These are phyloP conservation scores for Ustilago nuda DNA, from an alignment of 1,284 basidiomycete species.

Conservation along the genomic window DNA sequence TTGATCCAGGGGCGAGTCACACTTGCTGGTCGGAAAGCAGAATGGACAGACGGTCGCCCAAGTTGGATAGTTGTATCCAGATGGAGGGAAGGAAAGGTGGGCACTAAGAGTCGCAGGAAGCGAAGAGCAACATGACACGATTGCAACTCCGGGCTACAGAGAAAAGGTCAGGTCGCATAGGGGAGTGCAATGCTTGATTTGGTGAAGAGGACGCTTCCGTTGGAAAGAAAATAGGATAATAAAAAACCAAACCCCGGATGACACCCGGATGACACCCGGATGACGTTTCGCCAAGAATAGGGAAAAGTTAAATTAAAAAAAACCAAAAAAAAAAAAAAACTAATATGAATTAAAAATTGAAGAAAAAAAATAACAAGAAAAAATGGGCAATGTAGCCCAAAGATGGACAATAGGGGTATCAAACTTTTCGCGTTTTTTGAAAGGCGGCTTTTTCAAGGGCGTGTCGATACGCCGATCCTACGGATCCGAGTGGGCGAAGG, in stretches of 20 bases:
- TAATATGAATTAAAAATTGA: too few relatives aligned
- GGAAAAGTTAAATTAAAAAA: background rate
- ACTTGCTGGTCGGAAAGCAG: too few relatives aligned
- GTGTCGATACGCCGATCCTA: too few relatives aligned
- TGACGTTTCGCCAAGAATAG: background rate
- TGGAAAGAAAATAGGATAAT: conserved; percentile 2
- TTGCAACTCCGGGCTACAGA: background rate
- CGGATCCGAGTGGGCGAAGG: too few relatives aligned
- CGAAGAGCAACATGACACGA: background rate
- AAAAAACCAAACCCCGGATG: background rate
- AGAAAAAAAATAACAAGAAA: too few relatives aligned
- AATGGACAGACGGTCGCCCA: too few relatives aligned
- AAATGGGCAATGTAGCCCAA: background rate
- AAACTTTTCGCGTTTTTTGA: too few relatives aligned
- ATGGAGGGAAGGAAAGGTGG: too few relatives aligned
- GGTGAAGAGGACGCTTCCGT: conserved; percentile 3
- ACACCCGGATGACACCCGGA: conserved; percentile 17
- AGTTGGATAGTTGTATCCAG: too few relatives aligned
- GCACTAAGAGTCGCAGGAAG: background rate
- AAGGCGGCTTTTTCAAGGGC: too few relatives aligned
- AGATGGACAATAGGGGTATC: background rate
- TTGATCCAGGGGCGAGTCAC: background rate
- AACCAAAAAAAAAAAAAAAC: too few relatives aligned
- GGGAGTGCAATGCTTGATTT: background rate
- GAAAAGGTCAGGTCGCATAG: background rate